Conservation (phyloP, 192 early-diverging fungal species). For the Coemansia sp. region DNA sequence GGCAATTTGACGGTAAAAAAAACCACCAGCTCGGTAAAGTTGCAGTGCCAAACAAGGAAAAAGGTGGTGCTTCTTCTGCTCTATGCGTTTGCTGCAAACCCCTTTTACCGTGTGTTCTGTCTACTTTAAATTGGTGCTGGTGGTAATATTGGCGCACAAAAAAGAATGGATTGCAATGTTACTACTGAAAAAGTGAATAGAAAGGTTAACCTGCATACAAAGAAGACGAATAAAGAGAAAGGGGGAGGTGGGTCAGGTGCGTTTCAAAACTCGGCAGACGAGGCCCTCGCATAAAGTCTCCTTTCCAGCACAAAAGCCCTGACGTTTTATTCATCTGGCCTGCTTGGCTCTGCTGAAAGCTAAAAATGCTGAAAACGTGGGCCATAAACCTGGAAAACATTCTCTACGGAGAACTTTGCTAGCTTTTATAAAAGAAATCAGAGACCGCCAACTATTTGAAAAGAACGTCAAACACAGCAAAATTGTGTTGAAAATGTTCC, state of each 20-base stretch:
- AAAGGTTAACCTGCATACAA: background rate
- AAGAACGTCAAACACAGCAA: no score
- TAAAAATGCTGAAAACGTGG: background rate
- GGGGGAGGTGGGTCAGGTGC: background rate
- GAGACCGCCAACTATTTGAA: no score
- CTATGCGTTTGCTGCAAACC: background rate
- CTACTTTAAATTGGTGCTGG: no score
- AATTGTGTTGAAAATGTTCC: no score
- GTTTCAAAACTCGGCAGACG: background rate
- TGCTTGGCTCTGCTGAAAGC: background rate
- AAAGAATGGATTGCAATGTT: no score
- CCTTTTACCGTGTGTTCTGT: no score
- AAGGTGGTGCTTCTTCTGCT: background rate
- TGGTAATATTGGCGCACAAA: no score
- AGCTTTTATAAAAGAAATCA: no score
- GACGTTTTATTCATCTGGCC: no score
- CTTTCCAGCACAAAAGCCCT: no score
- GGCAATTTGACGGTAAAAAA: background rate
- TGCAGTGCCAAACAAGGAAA: background rate
- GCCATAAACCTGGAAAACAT: background rate
- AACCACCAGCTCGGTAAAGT: conserved; percentile 6
- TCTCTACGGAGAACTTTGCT: background rate
- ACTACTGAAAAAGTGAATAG: no score
- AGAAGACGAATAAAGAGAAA: background rate
- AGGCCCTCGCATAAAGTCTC: no score